phyloP scores from a whole-genome alignment of 352 stramenopile species.

The Globisporangium yorkense region DNA sequence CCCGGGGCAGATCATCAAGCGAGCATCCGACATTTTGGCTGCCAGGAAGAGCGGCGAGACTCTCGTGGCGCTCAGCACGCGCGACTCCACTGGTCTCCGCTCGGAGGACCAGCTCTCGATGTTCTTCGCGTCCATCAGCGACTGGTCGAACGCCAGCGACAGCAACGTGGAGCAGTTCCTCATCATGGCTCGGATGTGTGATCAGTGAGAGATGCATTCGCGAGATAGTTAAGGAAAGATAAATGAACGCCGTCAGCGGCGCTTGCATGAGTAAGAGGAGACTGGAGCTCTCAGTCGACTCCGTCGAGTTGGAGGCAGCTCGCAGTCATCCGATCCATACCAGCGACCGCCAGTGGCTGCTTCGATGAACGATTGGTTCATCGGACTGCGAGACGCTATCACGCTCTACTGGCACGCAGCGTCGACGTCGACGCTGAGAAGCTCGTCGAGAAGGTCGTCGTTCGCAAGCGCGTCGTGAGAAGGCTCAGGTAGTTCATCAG shows the following conservation, averaged over 20 bases:
- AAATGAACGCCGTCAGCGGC: not conserved
- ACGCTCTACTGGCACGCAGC: conserved; percentile 11
- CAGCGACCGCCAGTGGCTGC: not conserved
- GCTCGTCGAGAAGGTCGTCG: conserved; percentile 36
- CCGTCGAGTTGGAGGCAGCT: not conserved
- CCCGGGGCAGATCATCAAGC: conserved; percentile 27
- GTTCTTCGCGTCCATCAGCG: conserved; percentile 45
- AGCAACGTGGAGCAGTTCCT: conserved; percentile 43
- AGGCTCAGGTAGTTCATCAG: conserved; percentile 29
- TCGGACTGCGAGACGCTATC: not conserved
- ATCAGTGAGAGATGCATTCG: conserved; percentile 18
- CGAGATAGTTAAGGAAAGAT: conserved; percentile 4
- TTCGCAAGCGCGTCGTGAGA: conserved; percentile 6
- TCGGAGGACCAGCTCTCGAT: conserved; percentile 34
- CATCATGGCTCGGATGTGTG: conserved; percentile 39
- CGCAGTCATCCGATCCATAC: not conserved
- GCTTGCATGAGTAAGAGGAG: not conserved
- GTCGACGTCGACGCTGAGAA: conserved; percentile 52
- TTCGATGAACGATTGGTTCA: too few species aligned
- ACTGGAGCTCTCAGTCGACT: not conserved
- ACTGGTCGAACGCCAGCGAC: conserved; percentile 41
- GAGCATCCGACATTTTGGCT: conserved; percentile 42
- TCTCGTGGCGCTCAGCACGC: conserved; percentile 18
- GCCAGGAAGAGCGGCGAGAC: conserved; percentile 19
- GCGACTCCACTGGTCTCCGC: conserved; percentile 20